Evolutionary conservation across 306 rosid species (phyloP), one percentile per base, ranked within the genome.

Genomic region (Mucuna pruriens): DNA sequence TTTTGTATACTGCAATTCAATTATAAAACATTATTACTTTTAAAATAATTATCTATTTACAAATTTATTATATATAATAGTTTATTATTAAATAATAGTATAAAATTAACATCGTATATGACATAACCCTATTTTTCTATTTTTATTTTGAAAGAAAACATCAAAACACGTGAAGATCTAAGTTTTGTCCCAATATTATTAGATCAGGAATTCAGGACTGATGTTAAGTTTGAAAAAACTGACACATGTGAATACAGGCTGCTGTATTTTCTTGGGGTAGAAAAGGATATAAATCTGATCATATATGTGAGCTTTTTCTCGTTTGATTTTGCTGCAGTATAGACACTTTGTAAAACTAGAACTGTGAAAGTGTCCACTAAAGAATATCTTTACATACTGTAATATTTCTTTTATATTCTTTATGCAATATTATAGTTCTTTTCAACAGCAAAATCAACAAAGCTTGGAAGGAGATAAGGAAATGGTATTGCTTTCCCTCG

Each of bases 331-430:
- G 74, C 20, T 61, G 17, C 6, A 40, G 40, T 63, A 36, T n/a
- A 55, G 72, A 75, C 49, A 74, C 39, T 68, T 62, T 62, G 75
- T 17, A 9, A 82, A 38, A 78, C 68, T 25, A 74, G 71, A 36
- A 79, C 36, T 20, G 82, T 65, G 71, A 71, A 81, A 84, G 82
- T 67, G 78, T 33, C 34, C 8, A 1, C 36, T 7, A 73, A 69
- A 54, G 74, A 29, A 81, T 69, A 70, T 19, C 62, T 78, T 84
- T 58, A 38, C 7, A 9, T 48, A 57, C n/a, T n/a, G 65, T 25
- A 45, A 20, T 48, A 79, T 8, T 63, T 44, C 81, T 73, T 81
- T 77, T 52, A 57, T 33, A 9, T 20, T 76, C 77, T 74, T 77
- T 71, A 38, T 16, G 0, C 26, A 57, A 20, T 52, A 62, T 51